phyloP scores from a whole-genome alignment of 768 basidiomycete genomes.

The Termitomyces sp. region DNA sequence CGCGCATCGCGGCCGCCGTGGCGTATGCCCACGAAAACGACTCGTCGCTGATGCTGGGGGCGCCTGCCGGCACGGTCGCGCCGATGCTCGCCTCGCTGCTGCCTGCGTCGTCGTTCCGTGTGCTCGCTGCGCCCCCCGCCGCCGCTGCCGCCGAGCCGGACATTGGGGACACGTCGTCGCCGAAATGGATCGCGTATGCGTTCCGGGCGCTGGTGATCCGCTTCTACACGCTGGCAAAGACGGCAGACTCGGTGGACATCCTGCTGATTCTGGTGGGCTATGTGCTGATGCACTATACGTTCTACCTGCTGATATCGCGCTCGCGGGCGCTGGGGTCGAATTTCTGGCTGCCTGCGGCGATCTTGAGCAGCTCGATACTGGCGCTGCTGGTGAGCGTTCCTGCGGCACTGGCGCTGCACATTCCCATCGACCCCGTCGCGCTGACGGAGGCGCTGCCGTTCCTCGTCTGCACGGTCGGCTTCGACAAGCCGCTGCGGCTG shows the following conservation, averaged over 20 bases:
- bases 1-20: constrained; percentile 10
- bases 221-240: constrained; percentile 36
- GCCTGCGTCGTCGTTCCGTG: neutral
- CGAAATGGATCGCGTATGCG: constrained; percentile 90
- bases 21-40: constrained; percentile 19
- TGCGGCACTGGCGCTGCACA: constrained; percentile 62
- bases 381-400: constrained; percentile 84
- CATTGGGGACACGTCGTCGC: constrained; percentile 71
- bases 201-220: constrained; percentile 29
- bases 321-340: constrained; percentile 78
- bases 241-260: constrained; percentile 95
- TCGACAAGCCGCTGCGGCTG: constrained; percentile 93
- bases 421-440: constrained; percentile 89
- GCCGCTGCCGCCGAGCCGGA: constrained; percentile 4
- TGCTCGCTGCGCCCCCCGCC: constrained; percentile 34
- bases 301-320: constrained; percentile 84
- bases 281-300: constrained; percentile 92
- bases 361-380: constrained; percentile 75
- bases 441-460: constrained; percentile 96
- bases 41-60: constrained; percentile 38
- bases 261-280: constrained; percentile 91
- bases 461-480: constrained; percentile 95
- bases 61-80: constrained; percentile 18
- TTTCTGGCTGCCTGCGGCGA: constrained; percentile 56
- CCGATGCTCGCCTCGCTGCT: constrained; percentile 19